Evolutionary conservation across 2,329 filamentous ascomycete species (phyloP).

Genomic region (Xenosphaeropsis pyriputrescens): DNA sequence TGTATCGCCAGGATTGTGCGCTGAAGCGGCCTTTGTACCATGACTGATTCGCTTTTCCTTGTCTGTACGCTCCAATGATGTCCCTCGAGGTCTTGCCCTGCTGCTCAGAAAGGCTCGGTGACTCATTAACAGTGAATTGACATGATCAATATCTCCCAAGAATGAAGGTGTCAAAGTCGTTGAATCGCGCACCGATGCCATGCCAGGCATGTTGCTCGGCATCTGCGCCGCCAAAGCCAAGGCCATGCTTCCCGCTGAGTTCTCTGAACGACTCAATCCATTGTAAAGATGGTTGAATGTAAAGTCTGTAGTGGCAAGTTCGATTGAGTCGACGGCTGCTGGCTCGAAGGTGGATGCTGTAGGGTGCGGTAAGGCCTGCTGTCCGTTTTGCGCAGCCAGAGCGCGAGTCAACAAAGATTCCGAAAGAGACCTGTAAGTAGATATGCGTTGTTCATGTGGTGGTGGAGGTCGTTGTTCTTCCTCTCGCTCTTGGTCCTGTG

Average conservation of each 20-base stretch:
- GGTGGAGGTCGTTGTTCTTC: too few species aligned
- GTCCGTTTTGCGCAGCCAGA: slow-evolving; percentile 9
- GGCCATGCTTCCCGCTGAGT: slow-evolving; percentile 1
- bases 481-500: too few species aligned
- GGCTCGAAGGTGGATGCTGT: too few species aligned
- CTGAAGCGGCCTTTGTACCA: slow-evolving; percentile 13
- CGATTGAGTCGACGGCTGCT: not conserved
- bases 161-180: slow-evolving; percentile 3
- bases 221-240: too few species aligned
- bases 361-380: slow-evolving; percentile 3
- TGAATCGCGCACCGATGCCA: not conserved
- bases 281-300: slow-evolving; percentile 1
- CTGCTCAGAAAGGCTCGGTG: slow-evolving; percentile 20
- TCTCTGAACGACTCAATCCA: slow-evolving; percentile 6
- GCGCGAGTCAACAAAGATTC: slow-evolving; percentile 15
- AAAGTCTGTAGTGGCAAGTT: too few species aligned
- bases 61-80: slow-evolving; percentile 26
- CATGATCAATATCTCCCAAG: slow-evolving; percentile 17
- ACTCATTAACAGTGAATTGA: slow-evolving; percentile 19
- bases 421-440: too few species aligned
- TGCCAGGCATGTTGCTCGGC: not conserved
- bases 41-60: slow-evolving; percentile 23
- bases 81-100: slow-evolving; percentile 16
- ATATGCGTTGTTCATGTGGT: too few species aligned
- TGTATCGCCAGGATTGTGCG: slow-evolving; percentile 19